Conservation (phyloP, 495 filamentous ascomycete genomes). For the Schizothecium vesticola region DNA sequence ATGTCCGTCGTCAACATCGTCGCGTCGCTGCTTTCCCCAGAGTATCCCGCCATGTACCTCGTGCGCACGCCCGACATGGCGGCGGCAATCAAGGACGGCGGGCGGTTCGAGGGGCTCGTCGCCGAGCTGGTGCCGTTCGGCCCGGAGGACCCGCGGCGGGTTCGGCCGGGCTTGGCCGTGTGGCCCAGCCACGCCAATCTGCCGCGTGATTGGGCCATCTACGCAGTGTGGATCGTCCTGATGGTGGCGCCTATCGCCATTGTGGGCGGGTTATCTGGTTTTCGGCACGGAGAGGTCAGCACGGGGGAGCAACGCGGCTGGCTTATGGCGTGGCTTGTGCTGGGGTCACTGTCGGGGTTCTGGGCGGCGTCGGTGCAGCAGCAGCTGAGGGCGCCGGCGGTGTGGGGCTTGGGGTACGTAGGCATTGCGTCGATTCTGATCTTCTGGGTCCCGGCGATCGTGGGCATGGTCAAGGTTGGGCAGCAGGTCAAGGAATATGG, state of each 20-base stretch:
- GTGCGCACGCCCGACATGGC: conserved; percentile 3
- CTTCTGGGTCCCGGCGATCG: background rate
- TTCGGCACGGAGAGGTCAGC: background rate
- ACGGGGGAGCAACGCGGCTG: background rate
- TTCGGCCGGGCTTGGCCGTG: too few species aligned
- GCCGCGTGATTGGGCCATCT: background rate
- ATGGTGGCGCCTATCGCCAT: background rate
- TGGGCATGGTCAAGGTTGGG: background rate
- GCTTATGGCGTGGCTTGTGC: background rate
- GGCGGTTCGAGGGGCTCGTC: background rate
- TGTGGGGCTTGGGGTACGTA: too few species aligned
- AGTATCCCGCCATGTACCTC: conserved; percentile 6
- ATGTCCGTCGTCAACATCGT: conserved; percentile 46
- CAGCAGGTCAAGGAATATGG: background rate
- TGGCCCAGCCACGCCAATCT: too few species aligned
- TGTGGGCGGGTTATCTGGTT: background rate
- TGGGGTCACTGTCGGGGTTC: background rate
- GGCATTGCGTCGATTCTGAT: background rate
- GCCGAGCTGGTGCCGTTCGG: background rate
- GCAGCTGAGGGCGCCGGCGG: too few species aligned
- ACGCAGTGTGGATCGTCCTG: background rate
- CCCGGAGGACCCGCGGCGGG: background rate
- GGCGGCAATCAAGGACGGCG: background rate
- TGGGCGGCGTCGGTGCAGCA: background rate
- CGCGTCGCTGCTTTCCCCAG: conserved; percentile 6